A percentile compares a stretch with the other conserved stretches of the same genome.
These are phyloP conservation scores for Paramecium pentaurelia DNA, from an alignment of 73 alveolate genomes.

Conservation along the genomic window DNA sequence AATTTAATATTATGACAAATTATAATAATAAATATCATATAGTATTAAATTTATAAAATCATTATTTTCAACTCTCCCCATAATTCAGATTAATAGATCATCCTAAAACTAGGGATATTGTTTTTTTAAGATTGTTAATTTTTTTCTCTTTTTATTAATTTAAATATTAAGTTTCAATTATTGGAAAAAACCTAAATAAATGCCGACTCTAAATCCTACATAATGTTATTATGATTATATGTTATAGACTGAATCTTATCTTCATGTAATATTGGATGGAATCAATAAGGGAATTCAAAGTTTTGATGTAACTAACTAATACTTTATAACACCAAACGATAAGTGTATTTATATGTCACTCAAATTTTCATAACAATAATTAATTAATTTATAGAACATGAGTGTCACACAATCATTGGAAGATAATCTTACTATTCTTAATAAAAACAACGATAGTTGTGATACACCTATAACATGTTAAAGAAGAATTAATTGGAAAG, in stretches of 20 bases:
- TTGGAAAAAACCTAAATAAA: not conserved
- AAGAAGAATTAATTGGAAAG: not conserved
- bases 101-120: not conserved
- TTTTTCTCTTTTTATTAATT: not conserved
- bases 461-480: not conserved
- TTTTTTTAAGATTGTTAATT: too few species aligned
- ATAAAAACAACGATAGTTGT: not conserved
- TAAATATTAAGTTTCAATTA: not conserved
- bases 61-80: not conserved
- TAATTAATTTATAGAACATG: not conserved
- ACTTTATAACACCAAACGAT: not conserved
- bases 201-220: not conserved
- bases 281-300: not conserved
- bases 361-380: not conserved
- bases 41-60: not conserved
- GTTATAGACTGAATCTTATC: not conserved
- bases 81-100: not conserved
- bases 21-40: not conserved
- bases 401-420: not conserved
- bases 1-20: not conserved
- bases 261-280: not conserved
- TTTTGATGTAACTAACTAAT: not conserved
- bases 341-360: not conserved
- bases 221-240: not conserved
- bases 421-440: not conserved